Evolutionary conservation across 108 stramenopile species (phyloP), one percentile per base, ranked within the genome.

Genomic region (Cyclotella atomus): DNA sequence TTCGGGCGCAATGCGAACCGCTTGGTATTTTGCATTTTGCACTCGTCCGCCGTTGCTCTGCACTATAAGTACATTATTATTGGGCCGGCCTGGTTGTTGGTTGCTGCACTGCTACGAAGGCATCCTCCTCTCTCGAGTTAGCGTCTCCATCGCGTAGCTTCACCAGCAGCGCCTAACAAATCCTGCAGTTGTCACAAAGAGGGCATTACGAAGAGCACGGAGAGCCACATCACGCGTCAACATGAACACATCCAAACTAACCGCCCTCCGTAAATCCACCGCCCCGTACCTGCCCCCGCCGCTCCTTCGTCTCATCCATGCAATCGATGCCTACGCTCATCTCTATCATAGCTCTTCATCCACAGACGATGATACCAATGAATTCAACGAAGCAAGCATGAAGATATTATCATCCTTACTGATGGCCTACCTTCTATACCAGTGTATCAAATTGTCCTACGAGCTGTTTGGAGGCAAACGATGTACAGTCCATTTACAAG

Each of bases 251-350:
- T 29, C 56, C 29, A 57, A 10, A 30, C 56, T 75, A 25, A 75
- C 74, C 65, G 36, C 74, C 65, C 17, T 75, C 56, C 74, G 74
- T 32, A 75, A 59, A 59, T 52, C 70, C 33, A 50, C 65, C 35
- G 77, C 77, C 8, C 77, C 77, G 19, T 71, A 49, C 50, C 77
- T 79, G 49, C 77, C 77, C 44, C 77, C 77, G 15, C 77, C 77
- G 9, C 57, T 79, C 23, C 59, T 79, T 16, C 65, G 53, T 25
- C 44, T 60, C 33, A 49, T 79, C 36, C 65, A 79, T 65, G 36
- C 47, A 29, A 25, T 65, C 12, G 77, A 79, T 59, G 61, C 65
- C 23, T 65, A 77, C 52, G 36, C 67, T 21, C 68, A 64, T 43
- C 33, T 68, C 49, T 44, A 77, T 33, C 44, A 77, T 45, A 50